Percentiles rank a stretch among this genome's conserved stretches.
phyloP scores from a whole-genome alignment of 768 basidiomycete genomes.

The Termitomyces sp. region DNA sequence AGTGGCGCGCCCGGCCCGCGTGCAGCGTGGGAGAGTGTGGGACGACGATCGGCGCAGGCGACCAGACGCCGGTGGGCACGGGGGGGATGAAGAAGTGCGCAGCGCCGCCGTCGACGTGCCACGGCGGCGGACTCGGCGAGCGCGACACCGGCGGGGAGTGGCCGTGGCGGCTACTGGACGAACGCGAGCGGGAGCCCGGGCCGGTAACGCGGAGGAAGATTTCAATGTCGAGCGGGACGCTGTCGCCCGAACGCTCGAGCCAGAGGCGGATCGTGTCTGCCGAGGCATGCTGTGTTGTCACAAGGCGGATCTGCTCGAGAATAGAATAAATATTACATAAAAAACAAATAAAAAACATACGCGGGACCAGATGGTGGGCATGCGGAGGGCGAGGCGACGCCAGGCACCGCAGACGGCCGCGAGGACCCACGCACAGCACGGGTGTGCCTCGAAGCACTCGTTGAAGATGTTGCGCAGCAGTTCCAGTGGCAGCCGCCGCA shows the following conservation, averaged over 20 bases:
- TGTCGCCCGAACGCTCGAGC: constrained; percentile 72
- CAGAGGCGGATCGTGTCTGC: constrained; percentile 78
- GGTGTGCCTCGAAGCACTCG: constrained; percentile 61
- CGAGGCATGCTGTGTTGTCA: constrained; percentile 63
- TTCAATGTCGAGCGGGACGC: constrained; percentile 72
- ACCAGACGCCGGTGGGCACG: too few species aligned
- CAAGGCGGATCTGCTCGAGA: too few species aligned
- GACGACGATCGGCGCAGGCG: too few species aligned
- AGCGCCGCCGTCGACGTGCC: too few species aligned
- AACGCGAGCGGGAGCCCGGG: constrained; percentile 17
- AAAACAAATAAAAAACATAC: too few species aligned
- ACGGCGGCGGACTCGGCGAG: constrained; percentile 24
- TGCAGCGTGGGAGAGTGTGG: too few species aligned
- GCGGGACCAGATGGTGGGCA: constrained; percentile 75
- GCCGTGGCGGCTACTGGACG: too few species aligned
- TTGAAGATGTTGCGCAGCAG: constrained; percentile 70
- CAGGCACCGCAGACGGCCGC: constrained; percentile 63
- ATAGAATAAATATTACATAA: too few species aligned
- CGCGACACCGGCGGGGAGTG: too few species aligned
- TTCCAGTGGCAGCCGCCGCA: constrained; percentile 65
- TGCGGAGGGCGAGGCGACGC: constrained; percentile 58
- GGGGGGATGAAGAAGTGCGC: too few species aligned
- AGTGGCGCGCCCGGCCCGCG: too few species aligned
- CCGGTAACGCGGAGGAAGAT: constrained; percentile 59
- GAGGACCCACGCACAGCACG: constrained; percentile 74